Percentiles rank a stretch among this genome's conserved stretches.
phyloP scores from a whole-genome alignment of 768 basidiomycete genomes.

The Xerocomus brunneocitrinus region DNA sequence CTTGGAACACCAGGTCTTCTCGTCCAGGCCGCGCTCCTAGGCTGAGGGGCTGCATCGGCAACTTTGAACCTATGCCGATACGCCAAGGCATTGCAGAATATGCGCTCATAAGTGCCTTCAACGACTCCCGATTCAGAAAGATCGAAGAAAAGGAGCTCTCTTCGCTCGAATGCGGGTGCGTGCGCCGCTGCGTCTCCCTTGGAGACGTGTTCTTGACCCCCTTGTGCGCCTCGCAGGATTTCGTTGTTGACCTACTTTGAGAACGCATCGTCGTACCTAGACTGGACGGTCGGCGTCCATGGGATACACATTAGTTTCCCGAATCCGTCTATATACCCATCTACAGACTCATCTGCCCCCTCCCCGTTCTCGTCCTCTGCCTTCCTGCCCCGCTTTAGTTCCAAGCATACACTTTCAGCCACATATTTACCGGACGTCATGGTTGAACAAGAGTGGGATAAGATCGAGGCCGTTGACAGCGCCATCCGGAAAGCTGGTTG shows the following conservation, averaged over 20 bases:
- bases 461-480: slow-evolving; percentile 83
- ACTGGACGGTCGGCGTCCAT: slow-evolving; percentile 91
- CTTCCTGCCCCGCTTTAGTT: slow-evolving; percentile 50
- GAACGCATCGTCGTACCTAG: slow-evolving; percentile 75
- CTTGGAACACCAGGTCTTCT: slow-evolving; percentile 79
- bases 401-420: slow-evolving; percentile 66
- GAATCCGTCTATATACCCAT: slow-evolving; percentile 60
- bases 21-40: slow-evolving; percentile 56
- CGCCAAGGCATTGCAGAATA: slow-evolving; percentile 81
- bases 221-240: slow-evolving; percentile 45
- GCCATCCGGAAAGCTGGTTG: slow-evolving; percentile 94
- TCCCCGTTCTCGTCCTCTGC: slow-evolving; percentile 68
- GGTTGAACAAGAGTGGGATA: slow-evolving; percentile 90
- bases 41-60: slow-evolving; percentile 93
- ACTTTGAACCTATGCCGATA: slow-evolving; percentile 74
- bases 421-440: slow-evolving; percentile 94
- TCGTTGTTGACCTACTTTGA: slow-evolving; percentile 95
- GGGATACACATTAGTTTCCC: slow-evolving; percentile 88
- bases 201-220: neutral
- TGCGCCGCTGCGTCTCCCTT: slow-evolving; percentile 9
- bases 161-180: slow-evolving; percentile 83
- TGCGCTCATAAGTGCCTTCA: slow-evolving; percentile 86
- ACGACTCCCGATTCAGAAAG: slow-evolving; percentile 80
- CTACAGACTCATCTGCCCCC: slow-evolving; percentile 49
- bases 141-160: slow-evolving; percentile 76